phyloP scores from a whole-genome alignment of 257 asterid genomes.

The Capsicum pubescens region DNA sequence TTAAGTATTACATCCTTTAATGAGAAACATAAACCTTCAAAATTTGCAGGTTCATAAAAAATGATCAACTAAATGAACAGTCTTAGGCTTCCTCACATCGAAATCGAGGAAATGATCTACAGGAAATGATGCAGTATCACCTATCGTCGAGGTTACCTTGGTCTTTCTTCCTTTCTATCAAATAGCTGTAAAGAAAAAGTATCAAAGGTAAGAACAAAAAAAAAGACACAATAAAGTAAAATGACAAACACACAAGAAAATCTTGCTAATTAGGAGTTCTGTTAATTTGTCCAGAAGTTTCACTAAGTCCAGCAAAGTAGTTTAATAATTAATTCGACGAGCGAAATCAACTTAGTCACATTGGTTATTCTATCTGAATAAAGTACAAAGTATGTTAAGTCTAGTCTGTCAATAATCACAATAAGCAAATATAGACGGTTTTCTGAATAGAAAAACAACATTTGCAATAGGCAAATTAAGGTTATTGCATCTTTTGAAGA shows the following conservation, averaged over 20 bases:
- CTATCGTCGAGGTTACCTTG: conserved; percentile 92
- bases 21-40: conserved; percentile 32
- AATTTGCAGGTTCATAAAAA: conserved; percentile 10
- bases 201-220: conserved; percentile 36
- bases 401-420: neutral
- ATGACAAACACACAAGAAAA: neutral
- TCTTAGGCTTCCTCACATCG: neutral
- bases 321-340: neutral
- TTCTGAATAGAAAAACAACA: neutral
- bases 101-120: conserved; percentile 41
- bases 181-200: conserved; percentile 62
- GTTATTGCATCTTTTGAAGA: no score
- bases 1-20: conserved; percentile 21
- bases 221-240: neutral
- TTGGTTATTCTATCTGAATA: neutral
- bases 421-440: neutral
- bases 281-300: neutral
- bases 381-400: neutral
- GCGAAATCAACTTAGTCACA: neutral
- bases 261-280: neutral
- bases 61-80: neutral
- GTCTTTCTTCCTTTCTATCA: conserved; percentile 91
- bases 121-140: conserved; percentile 94
- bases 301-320: neutral
- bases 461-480: neutral